A percentile compares a stretch with the other conserved stretches of the same genome.
Conservation (phyloP, 1,284 basidiomycete genomes). For the Chalciporus sp. region DNA sequence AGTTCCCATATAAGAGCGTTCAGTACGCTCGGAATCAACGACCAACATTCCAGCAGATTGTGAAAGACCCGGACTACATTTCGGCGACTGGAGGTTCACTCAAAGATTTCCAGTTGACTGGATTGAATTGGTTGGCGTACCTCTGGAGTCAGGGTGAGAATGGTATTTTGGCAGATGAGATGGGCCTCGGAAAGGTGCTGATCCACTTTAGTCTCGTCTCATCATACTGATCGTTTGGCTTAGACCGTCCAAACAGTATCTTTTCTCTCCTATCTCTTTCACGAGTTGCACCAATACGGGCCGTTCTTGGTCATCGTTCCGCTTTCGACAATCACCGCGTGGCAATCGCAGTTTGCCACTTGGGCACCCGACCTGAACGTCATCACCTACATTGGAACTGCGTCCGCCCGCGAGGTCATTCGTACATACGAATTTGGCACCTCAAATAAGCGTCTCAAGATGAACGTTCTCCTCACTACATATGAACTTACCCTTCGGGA, state of each 20-base stretch:
- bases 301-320: slow-evolving; percentile 99
- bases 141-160: slow-evolving; percentile 95
- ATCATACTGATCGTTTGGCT: slow-evolving; percentile 14
- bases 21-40: slow-evolving; percentile 71
- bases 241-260: slow-evolving; percentile 96
- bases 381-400: slow-evolving; percentile 95
- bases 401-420: slow-evolving; percentile 87
- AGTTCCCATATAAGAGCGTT: slow-evolving; percentile 86
- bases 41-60: slow-evolving; percentile 85
- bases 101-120: slow-evolving; percentile 98
- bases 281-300: slow-evolving; percentile 91
- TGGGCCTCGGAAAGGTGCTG: slow-evolving; percentile 94
- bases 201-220: background rate
- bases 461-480: slow-evolving; percentile 97
- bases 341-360: slow-evolving; percentile 93
- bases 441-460: slow-evolving; percentile 85
- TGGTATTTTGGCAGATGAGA: slow-evolving; percentile 98
- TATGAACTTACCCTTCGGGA: slow-evolving; percentile 97
- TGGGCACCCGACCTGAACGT: slow-evolving; percentile 99
- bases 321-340: slow-evolving; percentile 96
- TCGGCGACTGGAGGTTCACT: slow-evolving; percentile 76
- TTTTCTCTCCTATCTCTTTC: slow-evolving; percentile 95
- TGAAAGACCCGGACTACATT: slow-evolving; percentile 91
- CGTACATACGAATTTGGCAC: slow-evolving; percentile 91
- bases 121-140: slow-evolving; percentile 98